These are phyloP conservation scores for Lanmaoa pseudosensibilis DNA, from an alignment of 768 basidiomycete genomes.

Conservation along the genomic window DNA sequence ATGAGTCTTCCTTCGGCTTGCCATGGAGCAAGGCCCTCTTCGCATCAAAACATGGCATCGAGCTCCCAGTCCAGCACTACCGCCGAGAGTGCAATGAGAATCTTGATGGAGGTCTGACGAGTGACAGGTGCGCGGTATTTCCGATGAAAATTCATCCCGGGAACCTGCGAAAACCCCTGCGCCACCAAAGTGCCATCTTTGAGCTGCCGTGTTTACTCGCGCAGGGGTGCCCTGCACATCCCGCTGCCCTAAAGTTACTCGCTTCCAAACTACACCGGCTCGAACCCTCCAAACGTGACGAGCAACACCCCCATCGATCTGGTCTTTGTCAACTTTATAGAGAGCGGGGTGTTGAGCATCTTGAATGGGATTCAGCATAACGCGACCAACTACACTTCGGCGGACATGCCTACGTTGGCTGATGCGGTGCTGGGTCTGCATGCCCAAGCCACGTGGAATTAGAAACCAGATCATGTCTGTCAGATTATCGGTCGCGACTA, in stretches of 20 bases:
- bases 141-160: no score
- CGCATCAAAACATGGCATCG: no score
- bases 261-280: slow-evolving; percentile 59
- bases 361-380: slow-evolving; percentile 60
- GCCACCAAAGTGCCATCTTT: no score
- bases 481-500: not conserved
- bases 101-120: no score
- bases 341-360: slow-evolving; percentile 46
- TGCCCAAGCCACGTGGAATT: slow-evolving; percentile 38
- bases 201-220: no score
- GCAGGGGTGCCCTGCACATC: slow-evolving; percentile 66
- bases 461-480: not conserved
- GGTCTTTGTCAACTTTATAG: slow-evolving; percentile 74
- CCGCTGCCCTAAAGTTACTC: slow-evolving; percentile 58
- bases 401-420: slow-evolving; percentile 49
- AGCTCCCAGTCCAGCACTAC: no score
- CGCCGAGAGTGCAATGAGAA: no score
- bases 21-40: no score
- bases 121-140: no score
- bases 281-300: slow-evolving; percentile 49
- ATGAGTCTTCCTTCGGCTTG: no score
- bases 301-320: slow-evolving; percentile 61
- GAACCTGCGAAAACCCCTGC: no score
- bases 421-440: slow-evolving; percentile 42
- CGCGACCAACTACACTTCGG: slow-evolving; percentile 45